Base-by-base conservation (phyloP, 495 filamentous ascomycete species). In the Penicillium macrosclerotiorum region DNA sequence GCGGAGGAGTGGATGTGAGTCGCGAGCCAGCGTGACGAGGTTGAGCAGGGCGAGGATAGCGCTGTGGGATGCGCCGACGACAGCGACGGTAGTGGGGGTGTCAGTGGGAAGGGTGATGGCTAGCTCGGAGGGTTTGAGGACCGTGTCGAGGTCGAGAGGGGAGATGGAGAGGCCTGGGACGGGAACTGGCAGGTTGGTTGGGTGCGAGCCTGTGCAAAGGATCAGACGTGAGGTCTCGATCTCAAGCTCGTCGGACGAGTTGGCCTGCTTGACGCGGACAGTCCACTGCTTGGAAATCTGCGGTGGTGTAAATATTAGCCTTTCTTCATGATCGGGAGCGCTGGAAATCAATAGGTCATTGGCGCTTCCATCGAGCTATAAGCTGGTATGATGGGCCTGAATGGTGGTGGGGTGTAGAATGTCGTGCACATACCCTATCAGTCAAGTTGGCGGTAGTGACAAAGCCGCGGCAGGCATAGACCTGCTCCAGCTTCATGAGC, bases 11-110 rank as follows among this genome's bases (percentile, higher is more conserved):
- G 77, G 74, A 44, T 82, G 78, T 0, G 72, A 66, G 17, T 64
- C 55, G 32, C 58, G 56, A 12, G 75, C 75, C 9, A 84, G 68
- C 8, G 72, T 62, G 56, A 77, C 63, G 20, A 84, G 65, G 60
- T 84, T 84, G 39, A 80, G 69, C 16, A 84, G 71, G 19, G 79
- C 79, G 5, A 83, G 71, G 17, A 84, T 77, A 25, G 80, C 80
- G 45, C 76, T 80, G 62, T 83, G 79, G 5, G 79, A 82, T 24
- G 79, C 78, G 16, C 80, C 80, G 13, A 84, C 67, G 19, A 84
- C 77, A 16, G 68, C 78, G 27, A 83, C 53, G 16, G 73, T 76
- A 11, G 57, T 41, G 2, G 69, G 56, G 11, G 36, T 42, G 23
- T 62, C 35, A 3, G 49, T 49, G n/a, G 75, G 67, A 3, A 82